Base-by-base conservation (phyloP, 345 rosid genomes). In the Eucalyptus marginata region DNA sequence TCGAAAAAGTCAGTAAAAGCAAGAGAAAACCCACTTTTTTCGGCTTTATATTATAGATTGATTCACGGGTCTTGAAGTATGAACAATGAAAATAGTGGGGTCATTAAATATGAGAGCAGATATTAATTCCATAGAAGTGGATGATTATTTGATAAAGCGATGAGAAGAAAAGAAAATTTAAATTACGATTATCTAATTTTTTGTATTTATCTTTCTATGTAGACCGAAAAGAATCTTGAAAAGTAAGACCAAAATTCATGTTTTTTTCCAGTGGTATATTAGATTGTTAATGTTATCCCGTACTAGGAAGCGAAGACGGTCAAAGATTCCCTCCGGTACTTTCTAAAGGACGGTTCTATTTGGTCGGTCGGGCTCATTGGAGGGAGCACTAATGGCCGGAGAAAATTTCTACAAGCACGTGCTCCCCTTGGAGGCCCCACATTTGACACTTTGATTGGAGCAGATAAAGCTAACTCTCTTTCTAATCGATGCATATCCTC, bases 91-190 rank as follows among this genome's bases (percentile, higher is more conserved):
- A 62, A 62, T 27, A 13, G 33, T 62, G 58, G 3, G 15, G 33
- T 27, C 15, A 29, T 14, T 14, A 14, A 64, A n/a, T 64, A 7
- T 3, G 16, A 62, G 6, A 64, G 40, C 10, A 4, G 1, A 14
- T n/a, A n/a, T 8, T 7, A 15, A 7, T 64, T 64, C 2, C 31
- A 31, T n/a, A 64, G 36, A 6, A n/a, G 1, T 31, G 20, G 36
- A 15, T 64, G 36, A 31, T 64, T n/a, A 7, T 10, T 7, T n/a
- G 6, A 64, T n/a, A 16, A 33, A n/a, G 3, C 5, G 3, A 64
- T n/a, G 2, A n/a, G 1, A n/a, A 33, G 5, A 2, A 64, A 64
- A n/a, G 11, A n/a, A n/a, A 64, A 64, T 0, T n/a, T 15, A 7
- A 64, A 64, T 29, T n/a, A 64, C 1, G 5, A 4, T 7, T 16